Conservation (phyloP, 1,284 basidiomycete species). For the Mycocalia duriaeana region DNA sequence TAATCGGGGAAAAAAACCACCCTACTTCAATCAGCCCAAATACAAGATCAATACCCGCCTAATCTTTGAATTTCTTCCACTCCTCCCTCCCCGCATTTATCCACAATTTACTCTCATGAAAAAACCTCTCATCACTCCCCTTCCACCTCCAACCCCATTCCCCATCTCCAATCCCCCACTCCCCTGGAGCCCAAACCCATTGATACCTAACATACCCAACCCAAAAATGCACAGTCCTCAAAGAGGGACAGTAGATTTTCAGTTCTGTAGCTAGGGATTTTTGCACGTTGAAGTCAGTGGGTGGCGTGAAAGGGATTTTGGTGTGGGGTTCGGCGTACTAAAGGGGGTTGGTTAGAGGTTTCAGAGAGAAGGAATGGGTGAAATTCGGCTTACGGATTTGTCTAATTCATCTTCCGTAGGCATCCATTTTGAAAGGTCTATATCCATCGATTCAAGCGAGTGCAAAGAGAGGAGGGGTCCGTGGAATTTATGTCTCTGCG, state of each 20-base stretch:
- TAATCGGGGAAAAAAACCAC: too few species aligned
- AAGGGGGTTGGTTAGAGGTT: too few species aligned
- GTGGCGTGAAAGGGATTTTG: too few species aligned
- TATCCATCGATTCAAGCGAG: conserved; percentile 23
- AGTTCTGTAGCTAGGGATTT: conserved; percentile 26
- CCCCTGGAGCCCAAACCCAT: conserved; percentile 15
- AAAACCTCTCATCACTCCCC: not conserved
- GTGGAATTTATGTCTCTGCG: conserved; percentile 25
- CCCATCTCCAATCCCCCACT: conserved; percentile 1
- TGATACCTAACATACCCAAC: conserved; percentile 18
- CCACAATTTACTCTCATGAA: too few species aligned
- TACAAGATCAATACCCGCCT: too few species aligned
- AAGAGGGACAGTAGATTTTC: conserved; percentile 22
- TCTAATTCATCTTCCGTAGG: too few species aligned
- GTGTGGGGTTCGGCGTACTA: too few species aligned
- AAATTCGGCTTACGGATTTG: too few species aligned
- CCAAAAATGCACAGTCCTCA: conserved; percentile 25
- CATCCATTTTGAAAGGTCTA: conserved; percentile 28
- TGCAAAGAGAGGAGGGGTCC: conserved; percentile 22
- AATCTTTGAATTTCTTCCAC: too few species aligned
- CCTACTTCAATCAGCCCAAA: too few species aligned
- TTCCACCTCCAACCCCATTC: not conserved
- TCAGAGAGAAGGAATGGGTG: too few species aligned
- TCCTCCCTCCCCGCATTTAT: too few species aligned
- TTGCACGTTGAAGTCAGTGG: conserved; percentile 17